Evolutionary conservation across 371 early-diverging fungal species (phyloP), one percentile per base, ranked within the genome.

Genomic region (Mucor velutinosus): DNA sequence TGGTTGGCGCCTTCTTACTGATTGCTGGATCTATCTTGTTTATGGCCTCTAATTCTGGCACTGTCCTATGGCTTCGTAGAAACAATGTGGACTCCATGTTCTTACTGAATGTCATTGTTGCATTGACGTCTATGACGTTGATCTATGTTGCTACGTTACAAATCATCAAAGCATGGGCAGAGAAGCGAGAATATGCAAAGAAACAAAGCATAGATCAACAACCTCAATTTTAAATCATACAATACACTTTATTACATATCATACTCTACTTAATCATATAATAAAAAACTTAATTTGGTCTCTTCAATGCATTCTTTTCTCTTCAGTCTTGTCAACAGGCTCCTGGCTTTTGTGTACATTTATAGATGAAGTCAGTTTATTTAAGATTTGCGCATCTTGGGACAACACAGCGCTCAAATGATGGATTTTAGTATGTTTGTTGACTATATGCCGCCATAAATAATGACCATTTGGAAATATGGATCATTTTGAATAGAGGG

Each of bases 21-120:
- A 78, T 79, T 56, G 75, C 77, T 35, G 84, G 84, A 1, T 67
- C 79, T n/a, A 81, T 83, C 23, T 59, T 83, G 12, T 83, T 83
- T 65, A 83, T 83, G 84, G 84, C 84, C 3, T 83, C 84, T 62
- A 80, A 83, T 41, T 65, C 81, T 4, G 84, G 84, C 21, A 83
- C 84, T 7, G 33, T 83, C 57, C 39, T 68, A 1, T 83, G 79
- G 80, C 30, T 83, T 47, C 74, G 77, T 25, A 74, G 80, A 30
- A 73, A 76, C 21, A 63, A 81, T n/a, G 72, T 83, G 12, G 84
- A 83, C 39, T 66, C 69, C 7, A 83, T 83, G 84, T 83, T 83
- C 62, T 57, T 83, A 67, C 76, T 83, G 80, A 83, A 83, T 70
- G 78, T 76, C 4, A 74, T 75, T 62, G 79, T 81, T 37, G 81